phyloP scores from a whole-genome alignment of 2,329 filamentous ascomycete species.

The Cytospora paraplurivora region DNA sequence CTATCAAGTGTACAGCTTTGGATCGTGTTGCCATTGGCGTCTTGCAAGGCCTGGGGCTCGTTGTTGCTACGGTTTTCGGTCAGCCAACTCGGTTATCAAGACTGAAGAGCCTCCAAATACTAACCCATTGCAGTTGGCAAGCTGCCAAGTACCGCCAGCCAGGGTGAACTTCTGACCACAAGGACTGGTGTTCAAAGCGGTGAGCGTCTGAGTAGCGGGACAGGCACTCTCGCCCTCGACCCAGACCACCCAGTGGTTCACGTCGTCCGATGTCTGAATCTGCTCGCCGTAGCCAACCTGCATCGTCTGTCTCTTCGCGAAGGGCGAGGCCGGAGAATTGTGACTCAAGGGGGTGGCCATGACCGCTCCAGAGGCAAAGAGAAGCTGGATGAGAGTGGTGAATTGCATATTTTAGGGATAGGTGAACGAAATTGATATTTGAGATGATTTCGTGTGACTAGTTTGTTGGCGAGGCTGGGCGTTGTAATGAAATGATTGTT shows the following conservation, averaged over 20 bases:
- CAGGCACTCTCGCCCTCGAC: slow-evolving; percentile 30
- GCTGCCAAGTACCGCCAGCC: slow-evolving; percentile 20
- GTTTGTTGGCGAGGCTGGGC: too few species aligned
- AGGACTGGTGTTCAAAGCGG: slow-evolving; percentile 20
- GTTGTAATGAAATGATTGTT: too few species aligned
- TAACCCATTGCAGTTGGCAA: slow-evolving; percentile 26
- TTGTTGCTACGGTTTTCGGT: slow-evolving; percentile 1
- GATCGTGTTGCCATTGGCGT: slow-evolving; percentile 26
- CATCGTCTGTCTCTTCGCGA: background rate
- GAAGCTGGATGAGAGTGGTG: background rate
- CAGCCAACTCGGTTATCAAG: background rate
- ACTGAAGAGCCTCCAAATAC: background rate
- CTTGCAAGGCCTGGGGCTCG: slow-evolving; percentile 10
- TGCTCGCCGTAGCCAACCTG: slow-evolving; percentile 14
- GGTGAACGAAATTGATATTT: too few species aligned
- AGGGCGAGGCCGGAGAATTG: too few species aligned
- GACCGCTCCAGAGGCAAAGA: background rate
- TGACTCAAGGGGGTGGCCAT: slow-evolving; percentile 1
- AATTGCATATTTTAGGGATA: background rate
- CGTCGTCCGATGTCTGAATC: slow-evolving; percentile 10
- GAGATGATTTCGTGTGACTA: too few species aligned
- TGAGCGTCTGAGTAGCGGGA: slow-evolving; percentile 23
- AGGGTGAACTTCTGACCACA: slow-evolving; percentile 28
- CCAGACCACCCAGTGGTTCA: slow-evolving; percentile 31
- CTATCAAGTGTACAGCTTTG: slow-evolving; percentile 17